phyloP scores from a whole-genome alignment of 1,284 basidiomycete genomes.

The Ceratorhiza oryzae-sativae region DNA sequence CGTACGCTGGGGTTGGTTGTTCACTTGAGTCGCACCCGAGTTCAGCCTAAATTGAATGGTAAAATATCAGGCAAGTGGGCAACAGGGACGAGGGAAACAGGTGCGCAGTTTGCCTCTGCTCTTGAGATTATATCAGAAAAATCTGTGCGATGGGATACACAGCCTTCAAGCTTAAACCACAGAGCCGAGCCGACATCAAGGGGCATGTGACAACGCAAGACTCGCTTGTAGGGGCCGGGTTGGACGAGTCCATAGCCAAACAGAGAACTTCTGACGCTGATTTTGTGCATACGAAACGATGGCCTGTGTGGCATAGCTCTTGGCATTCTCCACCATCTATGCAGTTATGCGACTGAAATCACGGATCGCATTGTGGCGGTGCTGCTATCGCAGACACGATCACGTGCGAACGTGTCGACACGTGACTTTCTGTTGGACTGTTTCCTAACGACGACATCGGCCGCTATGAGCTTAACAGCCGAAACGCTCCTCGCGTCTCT shows the following conservation, averaged over 20 bases:
- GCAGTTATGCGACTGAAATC: no score
- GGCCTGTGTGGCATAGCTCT: background rate
- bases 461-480: conserved; percentile 41
- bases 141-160: background rate
- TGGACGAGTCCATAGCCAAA: background rate
- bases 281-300: background rate
- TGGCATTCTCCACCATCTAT: no score
- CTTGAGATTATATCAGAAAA: background rate
- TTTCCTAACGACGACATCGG: conserved; percentile 1
- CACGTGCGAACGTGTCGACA: conserved; percentile 12
- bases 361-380: background rate
- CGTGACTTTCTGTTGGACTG: conserved; percentile 18
- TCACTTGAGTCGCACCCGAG: background rate
- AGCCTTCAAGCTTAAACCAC: no score
- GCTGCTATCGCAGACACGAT: conserved; percentile 15
- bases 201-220: background rate
- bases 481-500: conserved; percentile 70
- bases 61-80: no score
- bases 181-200: background rate
- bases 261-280: background rate
- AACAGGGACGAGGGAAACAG: no score
- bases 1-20: background rate
- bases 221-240: background rate
- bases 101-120: no score
- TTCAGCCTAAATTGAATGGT: background rate